These are phyloP conservation scores for Kuraishia capsulata DNA, from an alignment of 805 yeast species.

Conservation along the genomic window DNA sequence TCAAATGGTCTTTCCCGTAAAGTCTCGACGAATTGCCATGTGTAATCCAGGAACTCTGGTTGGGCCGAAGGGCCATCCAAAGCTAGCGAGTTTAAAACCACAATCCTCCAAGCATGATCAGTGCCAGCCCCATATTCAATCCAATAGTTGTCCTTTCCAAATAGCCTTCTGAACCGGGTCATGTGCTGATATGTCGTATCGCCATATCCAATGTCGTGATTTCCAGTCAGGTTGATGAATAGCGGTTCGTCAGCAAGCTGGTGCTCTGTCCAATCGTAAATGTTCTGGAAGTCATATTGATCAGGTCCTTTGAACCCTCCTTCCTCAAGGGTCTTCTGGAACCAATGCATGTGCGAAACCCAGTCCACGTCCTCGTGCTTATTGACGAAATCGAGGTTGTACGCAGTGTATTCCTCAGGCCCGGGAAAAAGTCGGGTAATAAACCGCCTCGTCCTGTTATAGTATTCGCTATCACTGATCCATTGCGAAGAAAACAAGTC, in stretches of 20 bases:
- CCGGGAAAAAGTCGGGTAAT: conserved; percentile 61
- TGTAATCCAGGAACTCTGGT: conserved; percentile 53
- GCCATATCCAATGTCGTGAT: conserved; percentile 96
- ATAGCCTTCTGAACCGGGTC: conserved; percentile 63
- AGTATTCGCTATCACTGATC: conserved; percentile 84
- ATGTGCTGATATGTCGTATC: conserved; percentile 90
- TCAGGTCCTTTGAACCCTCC: conserved; percentile 20
- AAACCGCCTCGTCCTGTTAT: conserved; percentile 66
- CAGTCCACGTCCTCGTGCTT: conserved; percentile 50
- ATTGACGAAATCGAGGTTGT: conserved; percentile 35
- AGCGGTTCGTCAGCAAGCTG: conserved; percentile 44
- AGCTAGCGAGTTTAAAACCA: conserved; percentile 76
- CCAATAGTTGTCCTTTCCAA: conserved; percentile 83
- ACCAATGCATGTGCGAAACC: conserved; percentile 30
- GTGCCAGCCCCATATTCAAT: conserved; percentile 57
- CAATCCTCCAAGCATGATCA: conserved; percentile 74
- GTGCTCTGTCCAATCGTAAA: conserved; percentile 56
- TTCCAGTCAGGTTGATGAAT: conserved; percentile 82
- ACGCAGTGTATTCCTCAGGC: conserved; percentile 38
- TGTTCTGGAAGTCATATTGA: conserved; percentile 44
- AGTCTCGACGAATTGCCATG: conserved; percentile 66
- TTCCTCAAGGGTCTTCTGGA: conserved; percentile 17
- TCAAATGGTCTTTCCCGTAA: conserved; percentile 45
- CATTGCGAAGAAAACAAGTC: conserved; percentile 92
- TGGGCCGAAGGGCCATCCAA: conserved; percentile 88